Percentiles rank a stretch among this genome's conserved stretches.
Conservation (phyloP, 169 alveolate genomes). For the Plasmodium reichenowi region DNA sequence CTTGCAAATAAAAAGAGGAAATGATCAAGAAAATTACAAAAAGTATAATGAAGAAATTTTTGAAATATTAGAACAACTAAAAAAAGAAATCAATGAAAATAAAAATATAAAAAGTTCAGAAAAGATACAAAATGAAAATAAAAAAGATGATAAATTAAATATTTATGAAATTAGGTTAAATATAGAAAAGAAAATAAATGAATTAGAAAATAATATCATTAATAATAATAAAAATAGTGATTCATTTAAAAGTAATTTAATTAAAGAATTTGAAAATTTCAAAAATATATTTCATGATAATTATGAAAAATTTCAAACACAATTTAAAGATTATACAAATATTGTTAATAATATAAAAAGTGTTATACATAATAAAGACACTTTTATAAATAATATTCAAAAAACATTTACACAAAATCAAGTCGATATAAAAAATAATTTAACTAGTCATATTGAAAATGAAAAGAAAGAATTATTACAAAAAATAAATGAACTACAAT, state of each 20-base stretch:
- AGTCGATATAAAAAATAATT: slow-evolving; percentile 35
- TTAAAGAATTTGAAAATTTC: slow-evolving; percentile 52
- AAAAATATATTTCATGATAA: slow-evolving; percentile 63
- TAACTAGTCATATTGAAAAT: slow-evolving; percentile 32
- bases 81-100: slow-evolving; percentile 24
- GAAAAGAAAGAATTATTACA: slow-evolving; percentile 41
- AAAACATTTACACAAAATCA: slow-evolving; percentile 34
- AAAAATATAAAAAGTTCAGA: neutral
- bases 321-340: slow-evolving; percentile 52
- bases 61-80: slow-evolving; percentile 36
- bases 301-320: slow-evolving; percentile 40
- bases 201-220: slow-evolving; percentile 26
- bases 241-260: slow-evolving; percentile 36
- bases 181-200: slow-evolving; percentile 36
- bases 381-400: slow-evolving; percentile 34
- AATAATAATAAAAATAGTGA: slow-evolving; percentile 34
- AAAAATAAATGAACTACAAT: slow-evolving; percentile 32
- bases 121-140: neutral
- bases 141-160: slow-evolving; percentile 10
- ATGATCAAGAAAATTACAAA: neutral
- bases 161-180: slow-evolving; percentile 21
- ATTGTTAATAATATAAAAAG: slow-evolving; percentile 46
- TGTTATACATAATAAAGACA: slow-evolving; percentile 30
- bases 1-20: slow-evolving; percentile 21
- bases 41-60: neutral